Percentiles rank a stretch among this genome's conserved stretches.
phyloP scores from a whole-genome alignment of 208 protist species.

The Leishmania amazonensis region DNA sequence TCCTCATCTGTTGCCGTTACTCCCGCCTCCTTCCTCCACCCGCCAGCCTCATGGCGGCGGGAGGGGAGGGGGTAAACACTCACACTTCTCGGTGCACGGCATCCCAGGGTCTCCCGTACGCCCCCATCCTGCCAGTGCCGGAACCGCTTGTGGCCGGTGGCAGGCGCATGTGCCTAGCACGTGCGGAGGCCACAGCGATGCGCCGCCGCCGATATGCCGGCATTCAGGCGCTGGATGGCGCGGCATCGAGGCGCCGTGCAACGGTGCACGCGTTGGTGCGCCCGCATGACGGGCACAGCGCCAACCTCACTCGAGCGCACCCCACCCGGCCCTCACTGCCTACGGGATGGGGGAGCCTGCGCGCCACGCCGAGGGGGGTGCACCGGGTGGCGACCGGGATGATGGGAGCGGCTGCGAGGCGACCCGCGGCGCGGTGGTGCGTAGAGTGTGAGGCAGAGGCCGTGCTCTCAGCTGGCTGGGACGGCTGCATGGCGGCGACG shows the following conservation, averaged over 20 bases:
- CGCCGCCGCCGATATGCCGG: background rate
- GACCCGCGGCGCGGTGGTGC: too few relatives aligned
- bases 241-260: too few relatives aligned
- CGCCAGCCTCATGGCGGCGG: background rate
- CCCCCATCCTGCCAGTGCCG: background rate
- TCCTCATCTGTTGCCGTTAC: background rate
- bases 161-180: background rate
- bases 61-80: too few relatives aligned
- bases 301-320: background rate
- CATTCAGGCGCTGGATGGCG: background rate
- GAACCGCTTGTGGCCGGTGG: background rate
- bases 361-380: background rate
- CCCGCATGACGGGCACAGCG: background rate
- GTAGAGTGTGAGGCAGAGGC: too few relatives aligned
- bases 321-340: background rate
- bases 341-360: background rate
- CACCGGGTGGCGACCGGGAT: background rate
- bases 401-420: too few relatives aligned
- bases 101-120: background rate
- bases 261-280: too few relatives aligned
- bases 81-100: too few relatives aligned
- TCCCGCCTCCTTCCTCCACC: background rate
- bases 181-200: background rate
- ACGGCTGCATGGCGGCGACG: background rate
- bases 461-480: too few relatives aligned